Percentiles rank a stretch among this genome's conserved stretches.
Conservation (phyloP, 352 stramenopile species). For the Globisporangium nunn region DNA sequence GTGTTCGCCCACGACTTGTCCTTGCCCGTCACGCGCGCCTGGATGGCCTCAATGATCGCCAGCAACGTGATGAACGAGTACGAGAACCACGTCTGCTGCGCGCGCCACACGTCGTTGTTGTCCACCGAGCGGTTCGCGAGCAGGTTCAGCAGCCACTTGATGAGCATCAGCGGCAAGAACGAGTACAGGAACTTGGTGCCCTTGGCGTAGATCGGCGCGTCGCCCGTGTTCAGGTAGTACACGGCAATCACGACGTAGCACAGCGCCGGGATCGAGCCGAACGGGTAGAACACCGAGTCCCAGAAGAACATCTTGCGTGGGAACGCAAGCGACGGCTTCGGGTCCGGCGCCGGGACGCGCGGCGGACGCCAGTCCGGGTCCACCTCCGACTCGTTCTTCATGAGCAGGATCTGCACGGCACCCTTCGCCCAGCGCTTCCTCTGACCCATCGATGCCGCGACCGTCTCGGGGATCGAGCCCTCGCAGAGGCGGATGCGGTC, state of each 20-base stretch:
- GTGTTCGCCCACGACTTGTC: constrained; percentile 87
- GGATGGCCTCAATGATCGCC: constrained; percentile 76
- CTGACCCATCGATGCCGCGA: constrained; percentile 81
- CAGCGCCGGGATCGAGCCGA: constrained; percentile 79
- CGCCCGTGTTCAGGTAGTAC: constrained; percentile 83
- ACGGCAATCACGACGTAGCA: constrained; percentile 82
- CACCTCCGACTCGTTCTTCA: constrained; percentile 87
- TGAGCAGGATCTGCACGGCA: constrained; percentile 83
- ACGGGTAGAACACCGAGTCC: constrained; percentile 85
- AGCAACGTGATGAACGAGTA: constrained; percentile 87
- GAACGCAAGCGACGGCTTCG: constrained; percentile 75
- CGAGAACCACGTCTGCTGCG: constrained; percentile 88
- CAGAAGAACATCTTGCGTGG: constrained; percentile 89
- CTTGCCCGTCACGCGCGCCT: constrained; percentile 75
- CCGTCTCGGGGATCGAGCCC: constrained; percentile 76
- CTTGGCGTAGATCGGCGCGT: constrained; percentile 81
- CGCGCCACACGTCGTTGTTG: constrained; percentile 87
- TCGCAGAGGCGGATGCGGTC: constrained; percentile 84
- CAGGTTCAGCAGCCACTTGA: constrained; percentile 77
- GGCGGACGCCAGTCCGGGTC: constrained; percentile 83
- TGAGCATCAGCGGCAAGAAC: constrained; percentile 81
- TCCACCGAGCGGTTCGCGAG: constrained; percentile 82
- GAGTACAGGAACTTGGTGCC: constrained; percentile 79
- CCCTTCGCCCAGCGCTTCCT: constrained; percentile 87
- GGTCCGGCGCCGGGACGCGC: constrained; percentile 73